Conservation (phyloP, 306 rosid species). For the Prunus salicina region DNA sequence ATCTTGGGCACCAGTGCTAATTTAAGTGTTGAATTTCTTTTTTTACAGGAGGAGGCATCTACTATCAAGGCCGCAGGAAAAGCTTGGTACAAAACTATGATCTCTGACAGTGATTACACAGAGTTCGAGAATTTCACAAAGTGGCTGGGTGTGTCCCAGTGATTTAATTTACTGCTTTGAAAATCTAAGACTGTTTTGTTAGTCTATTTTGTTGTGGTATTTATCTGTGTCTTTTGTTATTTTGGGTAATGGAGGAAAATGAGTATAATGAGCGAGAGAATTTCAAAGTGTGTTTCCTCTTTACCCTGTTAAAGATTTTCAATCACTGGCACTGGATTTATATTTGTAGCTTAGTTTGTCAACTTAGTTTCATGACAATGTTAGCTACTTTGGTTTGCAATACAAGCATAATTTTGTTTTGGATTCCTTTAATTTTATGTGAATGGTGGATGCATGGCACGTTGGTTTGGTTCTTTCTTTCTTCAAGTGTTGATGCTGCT, state of each 20-base stretch:
- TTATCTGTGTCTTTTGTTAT: conserved; percentile 22
- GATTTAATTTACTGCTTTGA: conserved; percentile 13
- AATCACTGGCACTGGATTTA: conserved; percentile 5
- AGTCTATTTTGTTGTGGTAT: conserved; percentile 18
- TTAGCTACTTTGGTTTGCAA: conserved; percentile 9
- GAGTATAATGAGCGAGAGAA: conserved; percentile 13
- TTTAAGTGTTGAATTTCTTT: neutral
- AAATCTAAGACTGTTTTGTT: conserved; percentile 26
- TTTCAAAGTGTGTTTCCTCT: neutral
- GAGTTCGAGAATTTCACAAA: conserved; percentile 76
- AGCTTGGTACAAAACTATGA: conserved; percentile 79
- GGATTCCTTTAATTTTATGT: neutral
- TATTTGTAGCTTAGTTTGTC: conserved; percentile 15
- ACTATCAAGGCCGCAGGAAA: conserved; percentile 79
- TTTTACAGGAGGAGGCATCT: conserved; percentile 62
- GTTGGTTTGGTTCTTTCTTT: neutral
- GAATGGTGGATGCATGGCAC: too few relatives aligned
- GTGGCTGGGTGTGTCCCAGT: conserved; percentile 87
- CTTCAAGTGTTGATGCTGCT: neutral
- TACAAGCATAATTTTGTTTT: conserved; percentile 5
- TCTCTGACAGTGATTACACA: conserved; percentile 77
- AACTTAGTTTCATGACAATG: neutral
- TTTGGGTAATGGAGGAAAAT: conserved; percentile 23
- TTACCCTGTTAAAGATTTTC: conserved; percentile 5
- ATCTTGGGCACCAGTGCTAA: neutral